Percentiles rank a stretch among this genome's conserved stretches.
phyloP scores from a whole-genome alignment of 1,139 yeast genomes.

The Debaryomyces coudertii region DNA sequence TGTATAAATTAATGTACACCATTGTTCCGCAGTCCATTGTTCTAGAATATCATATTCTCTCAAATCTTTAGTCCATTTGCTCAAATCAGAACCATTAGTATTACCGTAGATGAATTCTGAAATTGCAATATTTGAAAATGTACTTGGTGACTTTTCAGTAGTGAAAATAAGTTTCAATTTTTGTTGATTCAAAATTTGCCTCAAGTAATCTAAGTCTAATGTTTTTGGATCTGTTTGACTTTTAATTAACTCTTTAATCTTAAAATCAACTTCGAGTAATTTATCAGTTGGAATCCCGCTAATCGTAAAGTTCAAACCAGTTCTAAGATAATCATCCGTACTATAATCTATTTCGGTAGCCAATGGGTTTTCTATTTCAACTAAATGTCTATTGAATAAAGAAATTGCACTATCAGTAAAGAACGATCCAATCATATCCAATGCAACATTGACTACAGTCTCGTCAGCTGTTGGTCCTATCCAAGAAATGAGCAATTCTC shows the following conservation, averaged over 20 bases:
- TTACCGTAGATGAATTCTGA: conserved; percentile 81
- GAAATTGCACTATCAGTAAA: conserved; percentile 77
- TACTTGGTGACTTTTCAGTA: conserved; percentile 67
- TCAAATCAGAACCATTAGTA: conserved; percentile 59
- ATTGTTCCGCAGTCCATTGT: conserved; percentile 65
- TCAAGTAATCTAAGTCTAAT: conserved; percentile 67
- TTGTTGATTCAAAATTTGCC: conserved; percentile 67
- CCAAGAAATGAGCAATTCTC: conserved; percentile 78
- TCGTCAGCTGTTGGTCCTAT: conserved; percentile 73
- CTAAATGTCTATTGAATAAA: conserved; percentile 64
- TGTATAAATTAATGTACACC: conserved; percentile 60
- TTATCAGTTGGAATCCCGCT: conserved; percentile 78
- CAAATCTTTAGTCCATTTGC: conserved; percentile 55
- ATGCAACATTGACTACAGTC: conserved; percentile 59
- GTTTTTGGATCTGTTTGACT: conserved; percentile 50
- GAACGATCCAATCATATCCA: conserved; percentile 74
- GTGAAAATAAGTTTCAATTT: conserved; percentile 63
- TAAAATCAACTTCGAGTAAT: conserved; percentile 54
- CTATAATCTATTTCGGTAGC: conserved; percentile 73
- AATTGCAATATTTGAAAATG: conserved; percentile 69
- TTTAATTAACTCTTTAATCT: conserved; percentile 53
- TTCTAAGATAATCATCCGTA: conserved; percentile 69
- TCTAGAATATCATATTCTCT: conserved; percentile 61
- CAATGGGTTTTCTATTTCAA: conserved; percentile 81
- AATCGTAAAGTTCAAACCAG: conserved; percentile 60